Base-by-base conservation (phyloP, 2,329 filamentous ascomycete genomes). In the Colletotrichum gigasporum region DNA sequence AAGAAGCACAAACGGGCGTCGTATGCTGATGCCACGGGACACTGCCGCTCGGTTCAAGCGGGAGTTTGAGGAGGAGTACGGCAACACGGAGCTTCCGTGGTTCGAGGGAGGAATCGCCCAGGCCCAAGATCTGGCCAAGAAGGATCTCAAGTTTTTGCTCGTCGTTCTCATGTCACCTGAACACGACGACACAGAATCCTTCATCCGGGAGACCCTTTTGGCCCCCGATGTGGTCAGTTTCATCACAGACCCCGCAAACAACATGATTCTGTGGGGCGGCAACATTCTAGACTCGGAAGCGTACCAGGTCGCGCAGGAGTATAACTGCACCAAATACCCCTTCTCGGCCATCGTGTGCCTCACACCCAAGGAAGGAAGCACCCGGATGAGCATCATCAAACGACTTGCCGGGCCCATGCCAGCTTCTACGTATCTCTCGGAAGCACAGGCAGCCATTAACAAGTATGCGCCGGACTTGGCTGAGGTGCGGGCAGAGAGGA, bases 61-160 rank as follows among this genome's bases (percentile, higher is more conserved):
- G 8, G 94, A 98, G 71, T 97, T 99, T 69, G 94, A 97, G 71
- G 96, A 99, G 78, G 93, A 97, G 71, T 96, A 97, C 73, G 94
- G 93, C 0, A 79, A 83, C 16, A 87, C 89, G 50, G 83, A 82
- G 4, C 79, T 98, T 4, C 90, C 91, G 0, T 97, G 96, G 76
- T 89, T 91, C 69, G 94, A 97, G 73, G 91, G 91, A 53, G 94
- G 95, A 4, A 96, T 98, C 73, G 94, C 96, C 5, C 92, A 97
- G 78, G 94, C 94, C 0, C 88, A 97, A 67, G 96, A 99, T 73
- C 80, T 90, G 35, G 94, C 95, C 5, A 97, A 98, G 81, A 90
- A 89, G 69, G 93, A 98, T 34, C 85, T 97, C 58, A 96, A 96
- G 74, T 97, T 96, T 74, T 82, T 99, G 12, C 79, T 98, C n/a